phyloP scores from a whole-genome alignment of 1,139 yeast genomes.

The Yamadazyma epiphylla region DNA sequence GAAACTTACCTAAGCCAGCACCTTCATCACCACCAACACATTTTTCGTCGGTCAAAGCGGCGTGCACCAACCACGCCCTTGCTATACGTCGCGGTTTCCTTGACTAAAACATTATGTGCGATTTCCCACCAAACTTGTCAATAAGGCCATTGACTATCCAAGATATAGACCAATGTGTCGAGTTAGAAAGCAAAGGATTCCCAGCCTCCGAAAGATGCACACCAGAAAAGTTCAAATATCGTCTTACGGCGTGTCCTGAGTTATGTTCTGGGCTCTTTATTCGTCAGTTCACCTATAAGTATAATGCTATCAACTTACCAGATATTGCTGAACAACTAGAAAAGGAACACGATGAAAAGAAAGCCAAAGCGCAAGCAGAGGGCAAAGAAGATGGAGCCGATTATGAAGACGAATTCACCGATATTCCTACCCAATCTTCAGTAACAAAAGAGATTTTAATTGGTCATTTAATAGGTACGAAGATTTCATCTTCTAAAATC shows the following conservation, averaged over 20 bases:
- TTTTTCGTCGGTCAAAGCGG: neutral
- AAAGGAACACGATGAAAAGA: constrained; percentile 21
- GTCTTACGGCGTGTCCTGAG: constrained; percentile 83
- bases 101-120: no score
- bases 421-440: constrained; percentile 47
- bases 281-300: constrained; percentile 54
- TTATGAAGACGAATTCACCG: constrained; percentile 30
- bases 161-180: constrained; percentile 60
- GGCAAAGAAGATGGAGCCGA: constrained; percentile 21
- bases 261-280: constrained; percentile 83
- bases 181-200: constrained; percentile 69
- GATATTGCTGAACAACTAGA: constrained; percentile 36
- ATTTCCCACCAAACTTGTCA: constrained; percentile 58
- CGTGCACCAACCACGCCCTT: no score
- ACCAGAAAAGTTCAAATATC: constrained; percentile 58
- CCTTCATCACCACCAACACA: no score
- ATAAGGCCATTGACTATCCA: constrained; percentile 76
- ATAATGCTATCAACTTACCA: constrained; percentile 44
- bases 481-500: constrained; percentile 49
- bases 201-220: constrained; percentile 64
- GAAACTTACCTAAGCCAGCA: no score
- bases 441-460: constrained; percentile 64
- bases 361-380: constrained; percentile 19
- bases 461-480: constrained; percentile 85
- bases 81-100: no score